Base-by-base conservation (phyloP, 306 rosid species). In the Rosa persica region DNA sequence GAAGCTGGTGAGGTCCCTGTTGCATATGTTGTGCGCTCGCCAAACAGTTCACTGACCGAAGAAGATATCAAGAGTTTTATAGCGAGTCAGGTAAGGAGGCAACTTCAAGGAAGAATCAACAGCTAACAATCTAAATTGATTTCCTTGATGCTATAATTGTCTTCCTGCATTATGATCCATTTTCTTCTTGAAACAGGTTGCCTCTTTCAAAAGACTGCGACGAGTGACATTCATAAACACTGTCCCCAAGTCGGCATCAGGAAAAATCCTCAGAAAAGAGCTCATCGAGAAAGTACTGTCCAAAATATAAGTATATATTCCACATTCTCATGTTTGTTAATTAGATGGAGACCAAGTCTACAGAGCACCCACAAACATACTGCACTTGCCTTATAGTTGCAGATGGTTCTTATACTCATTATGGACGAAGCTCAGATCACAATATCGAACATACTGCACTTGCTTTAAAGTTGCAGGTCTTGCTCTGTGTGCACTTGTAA, bases 1-100 rank as follows among this genome's bases (percentile, higher is more conserved):
- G 97, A 92, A 83, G 98, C 98, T 40, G 98, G 98, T 19, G 98
- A 95, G 81, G 96, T 95, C 78, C 97, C 98, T 0, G 76, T 83
- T 19, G 98, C 97, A 30, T 94, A 88, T 70, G 91, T 91, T 0
- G 97, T 94, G 54, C 91, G 90, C 51, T 83, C 89, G 2, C 86
- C 95, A 73, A 88, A 77, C 67, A 88, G 97, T 84, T 86, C 96
- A 46, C 82, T 95, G 48, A 90, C 96, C 0, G 98, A 91, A 88
- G 89, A 88, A 73, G 97, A 87, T 76, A 47, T 86, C 60, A 69
- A 83, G 78, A 87, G 84, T 74, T 95, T 89, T 67, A 85, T 92
- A 20, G 95, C 91, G 20, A 49, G 67, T 52, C 97, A 89, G 95
- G 98, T 89, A 75, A 77, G 68, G 64, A 16, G 12, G 51, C 10